Conservation (phyloP, 176 grass and related monocot species). For the Aegilops umbellulata region DNA sequence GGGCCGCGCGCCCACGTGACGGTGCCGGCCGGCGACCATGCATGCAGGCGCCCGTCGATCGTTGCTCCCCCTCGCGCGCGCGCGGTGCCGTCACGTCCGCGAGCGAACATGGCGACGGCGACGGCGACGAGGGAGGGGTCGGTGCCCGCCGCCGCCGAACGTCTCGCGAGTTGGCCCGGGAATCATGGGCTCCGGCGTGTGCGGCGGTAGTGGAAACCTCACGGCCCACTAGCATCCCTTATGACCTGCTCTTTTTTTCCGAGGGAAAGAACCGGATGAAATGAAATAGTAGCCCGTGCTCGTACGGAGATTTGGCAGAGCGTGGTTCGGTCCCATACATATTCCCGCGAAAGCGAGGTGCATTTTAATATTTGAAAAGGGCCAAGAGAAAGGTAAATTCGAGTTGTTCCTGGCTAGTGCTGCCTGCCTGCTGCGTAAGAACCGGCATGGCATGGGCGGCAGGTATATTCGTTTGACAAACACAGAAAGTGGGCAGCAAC, state of each 20-base stretch:
- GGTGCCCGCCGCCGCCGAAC: too few species aligned
- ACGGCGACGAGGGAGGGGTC: too few species aligned
- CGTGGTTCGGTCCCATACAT: background rate
- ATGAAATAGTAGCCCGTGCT: too few species aligned
- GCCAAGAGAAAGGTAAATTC: background rate
- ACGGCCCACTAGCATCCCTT: too few species aligned
- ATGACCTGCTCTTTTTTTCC: background rate
- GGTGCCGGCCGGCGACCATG: constrained; percentile 23
- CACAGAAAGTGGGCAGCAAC: background rate
- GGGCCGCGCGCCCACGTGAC: constrained; percentile 43
- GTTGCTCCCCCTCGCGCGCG: background rate
- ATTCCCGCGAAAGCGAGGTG: background rate
- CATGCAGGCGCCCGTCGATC: background rate
- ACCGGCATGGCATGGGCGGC: background rate
- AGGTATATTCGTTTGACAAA: constrained; percentile 2
- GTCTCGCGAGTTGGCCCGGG: too few species aligned
- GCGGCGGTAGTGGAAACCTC: background rate
- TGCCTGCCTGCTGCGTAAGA: background rate
- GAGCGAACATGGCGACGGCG: background rate
- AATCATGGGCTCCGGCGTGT: background rate
- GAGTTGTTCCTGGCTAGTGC: constrained; percentile 1
- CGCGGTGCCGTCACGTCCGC: background rate
- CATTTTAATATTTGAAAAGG: background rate
- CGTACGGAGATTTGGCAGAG: background rate
- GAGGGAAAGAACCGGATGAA: background rate